These are phyloP conservation scores for Silene coronaria DNA, from an alignment of 179 eudicot species.

Conservation along the genomic window DNA sequence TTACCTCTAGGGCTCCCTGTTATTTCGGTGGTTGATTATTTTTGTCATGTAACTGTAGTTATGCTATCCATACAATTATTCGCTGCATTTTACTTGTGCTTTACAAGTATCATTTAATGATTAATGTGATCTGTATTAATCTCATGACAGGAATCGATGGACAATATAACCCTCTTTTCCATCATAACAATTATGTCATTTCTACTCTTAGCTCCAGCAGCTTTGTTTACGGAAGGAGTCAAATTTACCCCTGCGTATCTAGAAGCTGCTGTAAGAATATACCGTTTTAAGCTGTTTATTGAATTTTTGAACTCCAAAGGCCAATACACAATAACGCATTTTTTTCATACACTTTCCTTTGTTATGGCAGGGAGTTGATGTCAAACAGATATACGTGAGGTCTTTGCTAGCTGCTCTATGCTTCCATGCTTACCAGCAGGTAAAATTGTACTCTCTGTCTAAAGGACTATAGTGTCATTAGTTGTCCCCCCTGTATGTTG, in stretches of 20 bases:
- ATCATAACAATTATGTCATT: slow-evolving; percentile 90
- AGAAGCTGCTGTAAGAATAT: slow-evolving; percentile 66
- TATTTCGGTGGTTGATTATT: not conserved
- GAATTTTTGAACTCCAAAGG: not conserved
- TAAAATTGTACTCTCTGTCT: slow-evolving; percentile 11
- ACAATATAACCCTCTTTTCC: slow-evolving; percentile 90
- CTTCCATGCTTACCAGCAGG: slow-evolving; percentile 92
- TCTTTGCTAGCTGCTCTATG: slow-evolving; percentile 74
- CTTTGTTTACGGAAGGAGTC: slow-evolving; percentile 72
- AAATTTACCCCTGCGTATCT: slow-evolving; percentile 77
- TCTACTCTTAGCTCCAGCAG: slow-evolving; percentile 58
- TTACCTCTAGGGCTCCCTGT: not conserved
- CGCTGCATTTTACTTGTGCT: not conserved
- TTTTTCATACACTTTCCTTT: slow-evolving; percentile 5
- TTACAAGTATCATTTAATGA: not conserved
- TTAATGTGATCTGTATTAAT: slow-evolving; percentile 3
- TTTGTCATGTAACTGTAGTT: too few relatives aligned
- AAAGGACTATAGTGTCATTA: not conserved
- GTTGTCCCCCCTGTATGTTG: too few relatives aligned
- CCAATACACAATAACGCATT: not conserved
- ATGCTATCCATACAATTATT: too few relatives aligned
- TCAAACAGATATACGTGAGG: slow-evolving; percentile 45
- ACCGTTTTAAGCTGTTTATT: slow-evolving; percentile 1
- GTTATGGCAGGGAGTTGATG: slow-evolving; percentile 54
- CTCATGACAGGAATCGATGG: slow-evolving; percentile 69